Base-by-base conservation (phyloP, 2,329 filamentous ascomycete species). In the Penicillium occitanis region DNA sequence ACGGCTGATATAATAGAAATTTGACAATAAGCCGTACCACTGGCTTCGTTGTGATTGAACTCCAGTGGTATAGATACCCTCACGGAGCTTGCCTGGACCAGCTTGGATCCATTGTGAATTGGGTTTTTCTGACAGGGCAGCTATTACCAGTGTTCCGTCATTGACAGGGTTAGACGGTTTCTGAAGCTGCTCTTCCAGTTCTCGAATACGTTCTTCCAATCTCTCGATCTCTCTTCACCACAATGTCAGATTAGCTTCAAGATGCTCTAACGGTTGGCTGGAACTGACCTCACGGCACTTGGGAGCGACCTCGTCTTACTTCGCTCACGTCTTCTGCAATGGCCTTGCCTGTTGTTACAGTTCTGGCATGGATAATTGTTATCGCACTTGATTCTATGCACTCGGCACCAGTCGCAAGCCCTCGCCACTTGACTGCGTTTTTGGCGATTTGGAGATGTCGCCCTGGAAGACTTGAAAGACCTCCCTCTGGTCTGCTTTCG, bases 1-100 rank as follows among this genome's bases (percentile, higher is more conserved):
- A 40, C 80, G 77, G 17, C 73, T 73, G 61, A 82, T 78, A 69
- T 83, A 84, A 71, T 80, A 83, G 67, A 78, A 79, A 13, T 76
- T 70, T 5, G 82, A 84, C 1, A 80, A 77, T 0, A 80, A 76
- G 1, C 82, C 82, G 69, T 81, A 83, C 69, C 77, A 82, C 11
- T 78, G 76, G 19, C 72, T 72, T 63, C 79, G 75, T 22, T 74
- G 75, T 1, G 76, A 76, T 4, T 76, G 72, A 0, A 76, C 74
- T 1, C 76, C 78, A 19, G 75, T 73, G 7, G 77, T 75, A 48
- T 77, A 74, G 44, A 82, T 77, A 30, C 78, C 75, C 17, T 79
- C 77, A 76, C 77, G 79, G 53, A 70, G 72, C 37, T 71, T 75
- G 46, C 44, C 44, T 48, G 19, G 19, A 22, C 44, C 44, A 48